Base-by-base conservation (phyloP, 768 basidiomycete species). In the Cystobasidium ongulense region DNA sequence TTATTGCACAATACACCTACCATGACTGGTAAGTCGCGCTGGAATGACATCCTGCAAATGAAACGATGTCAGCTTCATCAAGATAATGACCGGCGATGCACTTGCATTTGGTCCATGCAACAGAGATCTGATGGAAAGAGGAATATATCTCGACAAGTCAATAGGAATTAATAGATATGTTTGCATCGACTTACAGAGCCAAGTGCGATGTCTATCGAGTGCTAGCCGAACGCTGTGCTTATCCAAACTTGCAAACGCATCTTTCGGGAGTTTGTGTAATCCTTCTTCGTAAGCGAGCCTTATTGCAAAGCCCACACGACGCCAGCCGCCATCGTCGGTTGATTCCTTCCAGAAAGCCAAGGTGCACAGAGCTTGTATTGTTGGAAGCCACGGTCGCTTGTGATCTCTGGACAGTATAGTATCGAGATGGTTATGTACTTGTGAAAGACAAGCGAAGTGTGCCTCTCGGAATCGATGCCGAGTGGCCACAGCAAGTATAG, bases 31-130 rank as follows among this genome's bases (percentile, higher is more conserved):
- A 64, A n/a, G 23, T 64, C 63, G 17, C 63, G 63, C n/a, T 64
- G 63, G 39, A 64, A 64, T 1, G 63, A 64, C 63, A 64, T 64
- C 63, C 63, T 64, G 57, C 4, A 27, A 4, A 35, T 13, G 11
- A 35, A 11, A 2, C 13, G 39, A 39, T 7, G 38, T 64, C 10
- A 35, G 63, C 8, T 15, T 3, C 31, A 4, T 27, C 21, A 27
- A 4, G 27, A 5, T 5, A 11, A 10, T 3, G 21, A 15, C 33
- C 5, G 8, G 57, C 21, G 8, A 31, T 13, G 18, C 17, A 46
- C 63, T 64, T 10, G 39, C 63, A 64, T 64, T 36, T 64, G 63
- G n/a, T 64, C 63, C 63, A 64, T 64, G 36, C 63, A 64, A 27
- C 63, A 64, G 7, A 64, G 35, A 29, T 64, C 59, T 61, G n/a